Evolutionary conservation across 2,329 filamentous ascomycete species (phyloP), one percentile per base, ranked within the genome.

Genomic region (Colletotrichum sp.): DNA sequence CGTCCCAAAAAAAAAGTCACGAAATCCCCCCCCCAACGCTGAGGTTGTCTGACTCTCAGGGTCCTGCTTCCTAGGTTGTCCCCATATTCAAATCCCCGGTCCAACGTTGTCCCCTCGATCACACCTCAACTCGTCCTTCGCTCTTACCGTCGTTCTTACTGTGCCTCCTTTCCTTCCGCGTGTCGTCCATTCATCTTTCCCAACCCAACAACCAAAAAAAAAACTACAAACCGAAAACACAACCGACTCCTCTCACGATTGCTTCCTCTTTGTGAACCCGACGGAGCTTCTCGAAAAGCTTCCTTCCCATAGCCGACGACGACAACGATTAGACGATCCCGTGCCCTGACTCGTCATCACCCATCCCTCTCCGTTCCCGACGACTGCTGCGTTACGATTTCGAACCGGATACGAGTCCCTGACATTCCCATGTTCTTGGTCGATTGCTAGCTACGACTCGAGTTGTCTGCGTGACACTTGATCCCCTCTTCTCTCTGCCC

Each of bases 381-480:
- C 69, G 69, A 75, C 43, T 52, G 18, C 26, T 58, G 38, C 48
- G 52, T 34, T 66, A 32, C 74, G 36, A 69, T 55, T 61, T 43
- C 65, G 71, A 76, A 43, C 65, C 71, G 71, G 58, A 74, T 63
- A 70, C 71, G 74, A 76, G 48, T 66, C 48, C 69, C 63, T 63
- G 24, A 67, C 24, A 78, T 71, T 79, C 78, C 80, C 80, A 85
- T 85, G 83, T 83, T 80, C 75, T 80, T 79, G 52, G 59, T 62
- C 76, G 73, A 77, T 75, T 81, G 77, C 69, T 82, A 81, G 80
- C 74, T 69, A 74, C 78, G 77, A 79, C 79, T 81, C 80, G 81
- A 79, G 80, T 77, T 83, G 82, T 82, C 80, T 77, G 64, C 75
- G 78, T 80, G 81, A 80, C 80, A 81, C 80, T 81, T 79, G 80